phyloP scores from a whole-genome alignment of 1,284 basidiomycete species.

The Trichosporon coremiiforme region DNA sequence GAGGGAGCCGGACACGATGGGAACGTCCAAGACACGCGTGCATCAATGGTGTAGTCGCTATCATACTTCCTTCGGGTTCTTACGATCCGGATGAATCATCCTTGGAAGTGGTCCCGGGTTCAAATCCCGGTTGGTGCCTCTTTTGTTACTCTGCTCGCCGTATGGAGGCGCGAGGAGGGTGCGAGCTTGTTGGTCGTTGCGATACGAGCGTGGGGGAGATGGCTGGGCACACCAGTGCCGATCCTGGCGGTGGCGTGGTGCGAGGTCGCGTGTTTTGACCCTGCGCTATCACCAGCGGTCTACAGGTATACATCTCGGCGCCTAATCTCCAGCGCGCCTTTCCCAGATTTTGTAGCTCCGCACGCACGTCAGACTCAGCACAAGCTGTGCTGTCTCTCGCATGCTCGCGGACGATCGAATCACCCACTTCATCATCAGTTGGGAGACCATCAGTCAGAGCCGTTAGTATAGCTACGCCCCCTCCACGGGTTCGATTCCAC shows the following conservation, averaged over 20 bases:
- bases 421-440: no score
- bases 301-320: no score
- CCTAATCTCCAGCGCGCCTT: no score
- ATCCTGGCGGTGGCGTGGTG: not conserved
- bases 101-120: constrained; percentile 11
- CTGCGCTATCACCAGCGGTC: no score
- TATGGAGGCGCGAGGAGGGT: not conserved
- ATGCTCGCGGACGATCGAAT: no score
- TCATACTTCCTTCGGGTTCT: constrained; percentile 13
- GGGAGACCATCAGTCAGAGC: no score
- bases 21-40: not conserved
- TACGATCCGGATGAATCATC: constrained; percentile 7
- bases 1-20: no score
- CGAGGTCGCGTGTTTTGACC: not conserved
- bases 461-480: no score
- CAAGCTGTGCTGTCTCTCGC: no score
- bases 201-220: not conserved
- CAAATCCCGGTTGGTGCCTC: constrained; percentile 4
- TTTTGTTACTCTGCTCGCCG: not conserved
- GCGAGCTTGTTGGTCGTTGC: not conserved
- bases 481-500: not conserved
- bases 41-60: constrained; percentile 10
- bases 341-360: no score
- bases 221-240: not conserved
- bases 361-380: no score